phyloP scores from a whole-genome alignment of 2,329 filamentous ascomycete species.

The Dactylonectria macrodidyma region DNA sequence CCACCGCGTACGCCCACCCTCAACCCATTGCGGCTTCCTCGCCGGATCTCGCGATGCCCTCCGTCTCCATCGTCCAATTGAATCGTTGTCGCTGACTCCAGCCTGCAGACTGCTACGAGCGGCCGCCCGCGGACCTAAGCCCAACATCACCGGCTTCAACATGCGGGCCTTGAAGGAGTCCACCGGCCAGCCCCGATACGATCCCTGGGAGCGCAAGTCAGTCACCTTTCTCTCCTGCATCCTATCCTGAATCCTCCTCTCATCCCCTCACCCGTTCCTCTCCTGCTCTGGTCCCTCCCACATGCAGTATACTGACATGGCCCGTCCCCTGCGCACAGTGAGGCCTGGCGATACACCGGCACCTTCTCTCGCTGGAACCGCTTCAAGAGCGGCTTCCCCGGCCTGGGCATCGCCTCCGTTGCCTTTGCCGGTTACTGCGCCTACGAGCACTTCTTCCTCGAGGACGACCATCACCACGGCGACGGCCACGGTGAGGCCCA shows the following conservation, averaged over 20 bases:
- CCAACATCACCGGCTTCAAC: conserved; percentile 94
- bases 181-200: conserved; percentile 73
- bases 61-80: conserved; percentile 11
- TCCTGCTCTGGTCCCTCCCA: not conserved
- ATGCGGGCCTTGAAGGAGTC: conserved; percentile 83
- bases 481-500: conserved; percentile 71
- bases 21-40: not conserved
- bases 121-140: conserved; percentile 67
- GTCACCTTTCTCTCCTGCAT: conserved; percentile 50
- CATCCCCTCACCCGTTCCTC: no score
- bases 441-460: conserved; percentile 90
- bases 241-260: no score
- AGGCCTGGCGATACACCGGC: conserved; percentile 94
- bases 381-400: conserved; percentile 89
- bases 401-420: conserved; percentile 91
- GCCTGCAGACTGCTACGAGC: conserved; percentile 63
- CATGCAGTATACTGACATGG: conserved; percentile 28
- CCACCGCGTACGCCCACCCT: conserved; percentile 54
- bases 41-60: conserved; percentile 1
- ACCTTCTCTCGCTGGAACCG: conserved; percentile 91
- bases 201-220: conserved; percentile 77
- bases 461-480: conserved; percentile 75
- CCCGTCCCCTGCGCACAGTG: conserved; percentile 67
- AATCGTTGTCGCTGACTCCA: conserved; percentile 20
- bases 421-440: conserved; percentile 92